Conservation (phyloP, 2,329 filamentous ascomycete species). For the Fusarium solani-melongenae region DNA sequence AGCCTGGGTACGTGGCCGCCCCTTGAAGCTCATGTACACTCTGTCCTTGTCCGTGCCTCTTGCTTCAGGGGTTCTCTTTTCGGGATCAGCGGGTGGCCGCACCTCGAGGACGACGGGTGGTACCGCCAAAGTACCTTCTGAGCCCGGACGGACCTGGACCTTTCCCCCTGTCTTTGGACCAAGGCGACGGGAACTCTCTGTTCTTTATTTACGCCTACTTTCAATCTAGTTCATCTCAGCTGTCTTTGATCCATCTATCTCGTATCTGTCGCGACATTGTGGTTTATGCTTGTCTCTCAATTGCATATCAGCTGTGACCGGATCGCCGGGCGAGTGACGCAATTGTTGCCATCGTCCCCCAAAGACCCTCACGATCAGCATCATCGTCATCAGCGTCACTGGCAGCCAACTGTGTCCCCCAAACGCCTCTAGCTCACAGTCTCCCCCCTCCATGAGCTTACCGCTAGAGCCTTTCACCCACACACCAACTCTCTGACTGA, state of each 20-base stretch:
- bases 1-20: background rate
- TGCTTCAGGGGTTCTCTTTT: conserved; percentile 30
- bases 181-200: conserved; percentile 24
- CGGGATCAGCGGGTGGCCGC: conserved; percentile 25
- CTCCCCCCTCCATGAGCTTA: conserved; percentile 6
- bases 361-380: conserved; percentile 24
- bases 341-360: conserved; percentile 29
- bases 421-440: conserved; percentile 6
- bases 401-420: conserved; percentile 3
- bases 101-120: conserved; percentile 15
- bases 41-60: conserved; percentile 21
- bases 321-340: conserved; percentile 27
- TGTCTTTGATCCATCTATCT: background rate
- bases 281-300: background rate
- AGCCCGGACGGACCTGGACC: conserved; percentile 9
- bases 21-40: conserved; percentile 7
- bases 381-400: conserved; percentile 32
- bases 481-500: background rate
- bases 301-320: background rate
- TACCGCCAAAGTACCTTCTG: conserved; percentile 24
- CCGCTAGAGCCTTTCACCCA: background rate
- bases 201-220: background rate
- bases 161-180: conserved; percentile 3
- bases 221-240: background rate
- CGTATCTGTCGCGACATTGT: background rate